Conservation (phyloP, 805 yeast genomes). For the Candida peoriensis region DNA sequence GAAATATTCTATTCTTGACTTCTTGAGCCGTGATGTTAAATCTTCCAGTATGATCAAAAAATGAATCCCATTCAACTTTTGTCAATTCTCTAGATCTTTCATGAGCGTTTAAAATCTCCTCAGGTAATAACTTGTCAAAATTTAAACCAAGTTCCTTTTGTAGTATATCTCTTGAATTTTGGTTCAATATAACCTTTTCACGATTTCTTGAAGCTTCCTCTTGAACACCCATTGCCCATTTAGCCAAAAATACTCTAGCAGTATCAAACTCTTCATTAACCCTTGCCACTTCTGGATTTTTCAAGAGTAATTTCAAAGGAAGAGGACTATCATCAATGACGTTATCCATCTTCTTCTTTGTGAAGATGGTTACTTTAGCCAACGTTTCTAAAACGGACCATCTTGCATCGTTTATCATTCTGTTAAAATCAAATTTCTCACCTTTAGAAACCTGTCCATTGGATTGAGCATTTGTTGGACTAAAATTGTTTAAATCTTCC, state of each 20-base stretch:
- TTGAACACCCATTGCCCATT: constrained; percentile 94
- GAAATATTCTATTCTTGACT: constrained; percentile 79
- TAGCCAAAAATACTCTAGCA: constrained; percentile 87
- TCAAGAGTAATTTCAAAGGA: constrained; percentile 49
- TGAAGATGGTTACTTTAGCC: constrained; percentile 58
- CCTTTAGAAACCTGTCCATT: constrained; percentile 12
- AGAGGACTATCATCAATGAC: constrained; percentile 56
- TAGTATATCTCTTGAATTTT: constrained; percentile 50
- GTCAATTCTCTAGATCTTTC: constrained; percentile 67
- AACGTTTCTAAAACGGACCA: constrained; percentile 85
- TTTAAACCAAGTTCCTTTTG: constrained; percentile 59
- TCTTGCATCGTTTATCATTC: constrained; percentile 60
- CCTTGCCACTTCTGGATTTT: constrained; percentile 72
- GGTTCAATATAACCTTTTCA: constrained; percentile 48
- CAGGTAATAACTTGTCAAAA: constrained; percentile 46
- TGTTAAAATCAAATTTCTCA: constrained; percentile 30
- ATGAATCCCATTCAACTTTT: constrained; percentile 74
- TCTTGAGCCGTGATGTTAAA: constrained; percentile 67
- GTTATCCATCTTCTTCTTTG: constrained; percentile 59
- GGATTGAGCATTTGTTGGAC: constrained; percentile 20
- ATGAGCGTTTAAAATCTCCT: constrained; percentile 50
- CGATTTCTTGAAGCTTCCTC: constrained; percentile 73
- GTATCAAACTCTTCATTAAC: constrained; percentile 90
- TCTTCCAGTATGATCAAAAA: constrained; percentile 77
- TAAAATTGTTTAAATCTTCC: constrained; percentile 36